Base-by-base conservation (phyloP, 208 protist genomes). In the Strigomonas culicis region DNA sequence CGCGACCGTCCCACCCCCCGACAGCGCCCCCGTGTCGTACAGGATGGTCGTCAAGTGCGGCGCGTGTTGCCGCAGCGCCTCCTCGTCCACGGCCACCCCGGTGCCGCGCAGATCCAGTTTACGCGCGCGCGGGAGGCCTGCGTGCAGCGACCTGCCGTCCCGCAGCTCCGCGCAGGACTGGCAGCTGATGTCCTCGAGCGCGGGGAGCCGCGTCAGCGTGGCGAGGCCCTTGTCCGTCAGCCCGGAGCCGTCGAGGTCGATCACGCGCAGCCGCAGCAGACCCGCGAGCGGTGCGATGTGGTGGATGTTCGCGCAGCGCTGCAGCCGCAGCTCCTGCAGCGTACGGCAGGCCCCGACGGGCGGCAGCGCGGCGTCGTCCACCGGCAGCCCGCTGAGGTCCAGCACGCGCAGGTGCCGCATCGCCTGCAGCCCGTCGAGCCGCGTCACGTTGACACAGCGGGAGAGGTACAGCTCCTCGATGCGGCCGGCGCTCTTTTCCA, bases 211-310 rank as follows among this genome's bases (percentile, higher is more conserved):
- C 11, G 52, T 22, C 22, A 64, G 58, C 34, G 62, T 44, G 1
- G 30, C 30, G n/a, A 70, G 27, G 27, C 66, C 68, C 24, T 36
- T 50, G 43, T 68, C 70, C 15, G 56, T 59, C 13, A 71, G 55
- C 61, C 53, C 63, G 49, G 66, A 75, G 28, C 61, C 59, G 13
- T 52, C 68, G n/a, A 71, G 47, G 44, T 75, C 74, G 31, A 79
- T 62, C 24, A 63, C 56, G 24, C 60, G 74, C 65, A 79, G 57
- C 24, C 67, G 74, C 30, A 52, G 47, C 52, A 72, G 53, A 13
- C 50, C 30, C 13, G 50, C 21, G 28, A 79, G 28, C 43, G 53
- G 64, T 21, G 65, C 63, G 61, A 70, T 51, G 44, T 75, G 68
- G 8, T 24, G 50, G 6, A 79, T 43, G 50, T 67, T 2, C 21